These are phyloP conservation scores for Amphibolis antarctica DNA, from an alignment of 106 monocot species.

Conservation along the genomic window DNA sequence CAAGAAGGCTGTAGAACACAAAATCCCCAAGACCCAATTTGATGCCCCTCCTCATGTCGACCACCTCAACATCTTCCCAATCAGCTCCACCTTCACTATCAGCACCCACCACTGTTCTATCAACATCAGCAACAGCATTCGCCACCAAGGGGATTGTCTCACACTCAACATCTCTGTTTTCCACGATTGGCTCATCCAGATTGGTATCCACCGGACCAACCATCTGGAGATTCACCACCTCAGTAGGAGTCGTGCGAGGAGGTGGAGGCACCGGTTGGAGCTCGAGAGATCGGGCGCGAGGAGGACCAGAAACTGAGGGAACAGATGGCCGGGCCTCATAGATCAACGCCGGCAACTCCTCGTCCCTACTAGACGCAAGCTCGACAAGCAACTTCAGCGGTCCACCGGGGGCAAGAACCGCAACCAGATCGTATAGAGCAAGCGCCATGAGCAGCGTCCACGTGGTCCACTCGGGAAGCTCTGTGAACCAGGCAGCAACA, in stretches of 20 bases:
- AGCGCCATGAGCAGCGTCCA: conserved; percentile 72
- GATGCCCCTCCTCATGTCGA: conserved; percentile 38
- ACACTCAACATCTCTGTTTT: conserved; percentile 26
- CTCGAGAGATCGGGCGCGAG: not conserved
- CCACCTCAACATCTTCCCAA: not conserved
- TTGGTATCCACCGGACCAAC: not conserved
- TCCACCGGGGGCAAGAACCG: conserved; percentile 72
- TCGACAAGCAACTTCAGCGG: conserved; percentile 80
- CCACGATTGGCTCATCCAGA: conserved; percentile 6
- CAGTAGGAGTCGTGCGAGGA: conserved; percentile 18
- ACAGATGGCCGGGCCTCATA: conserved; percentile 73
- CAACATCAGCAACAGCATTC: not conserved
- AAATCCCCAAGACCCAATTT: conserved; percentile 83
- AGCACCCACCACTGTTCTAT: not conserved
- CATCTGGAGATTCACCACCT: conserved; percentile 21
- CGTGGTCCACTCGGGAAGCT: conserved; percentile 92
- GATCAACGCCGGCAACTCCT: conserved; percentile 81
- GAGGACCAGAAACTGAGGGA: not conserved
- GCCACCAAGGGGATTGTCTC: conserved; percentile 35
- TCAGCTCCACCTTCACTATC: not conserved
- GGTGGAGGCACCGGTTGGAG: conserved; percentile 10
- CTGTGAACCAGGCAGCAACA: conserved; percentile 79
- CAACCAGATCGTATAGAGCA: conserved; percentile 66
- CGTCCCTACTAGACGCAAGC: conserved; percentile 62
- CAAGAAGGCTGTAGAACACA: conserved; percentile 89